phyloP scores from a whole-genome alignment of 306 rosid species.

The Dryas drummondii region DNA sequence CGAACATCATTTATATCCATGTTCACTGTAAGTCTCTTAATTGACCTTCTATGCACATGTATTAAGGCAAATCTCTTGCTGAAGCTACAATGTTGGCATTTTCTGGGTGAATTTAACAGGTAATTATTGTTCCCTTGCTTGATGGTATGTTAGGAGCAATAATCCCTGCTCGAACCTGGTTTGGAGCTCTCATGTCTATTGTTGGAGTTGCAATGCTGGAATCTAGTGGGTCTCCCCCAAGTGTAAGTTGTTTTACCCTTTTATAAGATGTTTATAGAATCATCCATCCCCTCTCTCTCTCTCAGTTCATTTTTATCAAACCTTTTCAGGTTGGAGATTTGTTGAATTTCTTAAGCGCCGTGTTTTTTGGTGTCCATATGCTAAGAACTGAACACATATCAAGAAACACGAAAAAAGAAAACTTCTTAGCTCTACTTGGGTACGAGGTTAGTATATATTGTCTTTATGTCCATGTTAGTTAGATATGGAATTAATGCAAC shows the following conservation, averaged over 20 bases:
- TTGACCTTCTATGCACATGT: background rate
- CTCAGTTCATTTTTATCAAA: background rate
- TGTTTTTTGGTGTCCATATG: slow-evolving; percentile 75
- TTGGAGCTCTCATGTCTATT: slow-evolving; percentile 63
- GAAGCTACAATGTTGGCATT: slow-evolving; percentile 29
- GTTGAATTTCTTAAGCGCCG: slow-evolving; percentile 63
- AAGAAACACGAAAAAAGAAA: slow-evolving; percentile 54
- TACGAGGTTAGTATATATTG: slow-evolving; percentile 55
- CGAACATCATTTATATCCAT: slow-evolving; percentile 64
- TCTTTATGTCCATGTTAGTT: background rate
- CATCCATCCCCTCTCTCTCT: background rate
- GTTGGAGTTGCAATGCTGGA: slow-evolving; percentile 78
- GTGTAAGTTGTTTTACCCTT: slow-evolving; percentile 35
- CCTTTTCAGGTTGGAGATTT: slow-evolving; percentile 67
- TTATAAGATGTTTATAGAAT: background rate
- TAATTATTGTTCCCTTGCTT: slow-evolving; percentile 76
- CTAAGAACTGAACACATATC: slow-evolving; percentile 74
- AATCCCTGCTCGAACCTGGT: slow-evolving; percentile 70
- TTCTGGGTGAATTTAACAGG: slow-evolving; percentile 42
- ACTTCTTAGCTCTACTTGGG: slow-evolving; percentile 65
- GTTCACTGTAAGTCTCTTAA: slow-evolving; percentile 55
- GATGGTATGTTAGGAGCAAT: slow-evolving; percentile 73
- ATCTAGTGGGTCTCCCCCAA: slow-evolving; percentile 70
- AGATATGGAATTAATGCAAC: background rate
- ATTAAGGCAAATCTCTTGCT: slow-evolving; percentile 8